Evolutionary conservation across 345 rosid species (phyloP), one percentile per base, ranked within the genome.

Genomic region (Eucalyptus sp.): DNA sequence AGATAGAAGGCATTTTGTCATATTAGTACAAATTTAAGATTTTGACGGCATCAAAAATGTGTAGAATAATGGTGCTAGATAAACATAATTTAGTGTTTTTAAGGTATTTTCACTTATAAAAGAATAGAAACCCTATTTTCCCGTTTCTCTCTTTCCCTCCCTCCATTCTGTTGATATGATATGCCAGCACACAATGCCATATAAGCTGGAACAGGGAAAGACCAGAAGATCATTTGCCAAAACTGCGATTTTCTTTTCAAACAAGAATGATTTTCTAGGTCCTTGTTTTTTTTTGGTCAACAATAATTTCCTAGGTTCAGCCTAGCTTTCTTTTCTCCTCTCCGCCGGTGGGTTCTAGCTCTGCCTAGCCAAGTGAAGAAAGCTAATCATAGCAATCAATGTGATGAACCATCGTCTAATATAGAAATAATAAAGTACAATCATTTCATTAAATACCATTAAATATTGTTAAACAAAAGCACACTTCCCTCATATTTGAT

Each of bases 31-130:
- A 31, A 31, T 66, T 66, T 31, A 17, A 66, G 43, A 66, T 66
- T 8, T 66, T 15, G 79, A 8, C 3, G 11, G 9, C 43, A 31
- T 31, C 3, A 31, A 31, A 68, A 31, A 68, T 2, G 79, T 68
- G 17, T 16, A 68, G 43, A 37, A 5, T 15, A 16, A 31, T 8
- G 37, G 22, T 16, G 43, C 37, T 10, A 3, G 24, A n/a, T n/a
- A 68, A 68, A 31, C 22, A 52, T 20, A 76, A 76, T 33, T 33
- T 33, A 71, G 25, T 41, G 20, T 31, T 66, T 66, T 16, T 8
- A 31, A 6, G 11, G 3, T 16, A 31, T 68, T 31, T 68, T 68
- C 41, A 14, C 9, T 0, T 0, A n/a, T 7, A 66, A 66, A n/a
- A 33, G 3, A 22, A 41, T 20, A 20, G 84, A 76, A 37, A 20